Percentiles rank a stretch among this genome's conserved stretches.
phyloP scores from a whole-genome alignment of 805 yeast species.

The Blastobotrys peoriensis region DNA sequence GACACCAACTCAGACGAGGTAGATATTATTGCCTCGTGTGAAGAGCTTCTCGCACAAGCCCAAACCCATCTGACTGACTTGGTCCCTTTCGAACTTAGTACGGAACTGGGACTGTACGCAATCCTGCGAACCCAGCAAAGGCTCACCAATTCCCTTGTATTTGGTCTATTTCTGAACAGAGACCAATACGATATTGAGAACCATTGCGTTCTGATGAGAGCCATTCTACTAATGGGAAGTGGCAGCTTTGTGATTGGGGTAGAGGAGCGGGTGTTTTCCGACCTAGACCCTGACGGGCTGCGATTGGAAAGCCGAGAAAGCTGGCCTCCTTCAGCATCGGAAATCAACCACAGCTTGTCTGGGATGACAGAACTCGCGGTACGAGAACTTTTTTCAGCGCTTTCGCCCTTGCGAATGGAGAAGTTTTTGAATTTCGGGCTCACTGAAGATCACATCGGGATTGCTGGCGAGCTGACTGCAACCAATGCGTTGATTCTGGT shows the following conservation, averaged over 20 bases:
- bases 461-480: not conserved
- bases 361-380: constrained; percentile 1
- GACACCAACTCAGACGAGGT: not conserved
- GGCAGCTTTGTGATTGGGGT: constrained; percentile 1
- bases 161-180: not conserved
- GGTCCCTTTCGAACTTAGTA: not conserved
- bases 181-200: not conserved
- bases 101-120: not conserved
- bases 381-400: not conserved
- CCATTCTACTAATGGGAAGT: constrained; percentile 1
- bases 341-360: constrained; percentile 5
- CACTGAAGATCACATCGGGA: not conserved
- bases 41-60: not conserved
- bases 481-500: constrained; percentile 4
- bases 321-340: constrained; percentile 8
- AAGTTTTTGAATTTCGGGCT: constrained; percentile 1
- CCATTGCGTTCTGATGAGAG: constrained; percentile 1
- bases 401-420: not conserved
- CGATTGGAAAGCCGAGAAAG: not conserved
- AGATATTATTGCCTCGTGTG: not conserved
- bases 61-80: not conserved
- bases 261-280: constrained; percentile 3
- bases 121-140: not conserved
- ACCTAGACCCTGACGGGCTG: not conserved
- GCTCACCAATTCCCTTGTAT: constrained; percentile 3